A percentile compares a stretch with the other conserved stretches of the same genome.
Conservation (phyloP, 306 rosid species). For the Herpetospermum pedunculosum region DNA sequence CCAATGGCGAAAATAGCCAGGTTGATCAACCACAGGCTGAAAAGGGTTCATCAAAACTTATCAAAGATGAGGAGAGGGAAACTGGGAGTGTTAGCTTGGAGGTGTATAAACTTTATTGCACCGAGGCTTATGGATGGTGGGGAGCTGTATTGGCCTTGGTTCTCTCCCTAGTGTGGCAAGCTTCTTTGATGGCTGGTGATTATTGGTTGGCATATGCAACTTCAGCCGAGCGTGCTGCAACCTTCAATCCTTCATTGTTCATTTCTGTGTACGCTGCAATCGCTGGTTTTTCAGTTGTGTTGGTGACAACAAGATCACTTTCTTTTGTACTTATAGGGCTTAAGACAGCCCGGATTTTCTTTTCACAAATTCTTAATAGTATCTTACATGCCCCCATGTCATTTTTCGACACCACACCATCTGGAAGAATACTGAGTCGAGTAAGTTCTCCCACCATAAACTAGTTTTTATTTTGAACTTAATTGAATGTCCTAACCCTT, state of each 20-base stretch:
- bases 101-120: slow-evolving; percentile 69
- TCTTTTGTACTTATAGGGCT: slow-evolving; percentile 49
- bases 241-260: background rate
- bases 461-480: background rate
- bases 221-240: slow-evolving; percentile 17
- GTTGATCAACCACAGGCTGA: slow-evolving; percentile 35
- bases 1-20: slow-evolving; percentile 38
- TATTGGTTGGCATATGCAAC: slow-evolving; percentile 93
- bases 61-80: slow-evolving; percentile 41
- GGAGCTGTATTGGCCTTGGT: slow-evolving; percentile 61
- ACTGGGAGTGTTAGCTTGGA: slow-evolving; percentile 78
- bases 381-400: slow-evolving; percentile 75
- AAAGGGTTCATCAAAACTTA: slow-evolving; percentile 21
- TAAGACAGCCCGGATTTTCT: slow-evolving; percentile 65
- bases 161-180: slow-evolving; percentile 64
- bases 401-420: slow-evolving; percentile 80
- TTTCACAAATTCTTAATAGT: slow-evolving; percentile 56
- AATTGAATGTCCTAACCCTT: no score
- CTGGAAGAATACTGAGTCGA: slow-evolving; percentile 74
- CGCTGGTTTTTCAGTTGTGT: slow-evolving; percentile 30
- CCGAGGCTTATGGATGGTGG: slow-evolving; percentile 39
- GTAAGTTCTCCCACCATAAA: slow-evolving; percentile 15
- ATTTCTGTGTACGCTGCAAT: background rate
- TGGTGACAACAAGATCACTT: slow-evolving; percentile 64
- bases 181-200: slow-evolving; percentile 66